Base-by-base conservation (phyloP, 2,329 filamentous ascomycete species). In the Fusarium sp. region DNA sequence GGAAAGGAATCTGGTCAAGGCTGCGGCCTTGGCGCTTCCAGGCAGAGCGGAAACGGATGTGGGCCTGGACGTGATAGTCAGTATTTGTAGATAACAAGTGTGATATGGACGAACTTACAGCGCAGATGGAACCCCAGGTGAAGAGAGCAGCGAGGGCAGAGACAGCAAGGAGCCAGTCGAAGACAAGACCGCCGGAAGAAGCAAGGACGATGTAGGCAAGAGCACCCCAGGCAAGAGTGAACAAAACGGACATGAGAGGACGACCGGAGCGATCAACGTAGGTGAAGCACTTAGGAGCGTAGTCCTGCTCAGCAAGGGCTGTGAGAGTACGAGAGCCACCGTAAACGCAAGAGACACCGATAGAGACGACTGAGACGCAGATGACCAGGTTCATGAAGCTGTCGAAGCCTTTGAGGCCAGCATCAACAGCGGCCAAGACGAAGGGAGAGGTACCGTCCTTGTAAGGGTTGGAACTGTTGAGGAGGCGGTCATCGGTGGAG, bases 81-180 rank as follows among this genome's bases (percentile, higher is more conserved):
- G 61, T 18, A 2, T 2, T 0, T 3, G 0, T 10, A 2, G 1
- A 12, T 4, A 0, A 15, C 0, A 20, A 2, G 4, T 6, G 9
- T 1, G 2, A 8, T 3, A 34, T 13, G 13, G 41, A 11, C 0
- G 8, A 4, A 30, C 49, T 13, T 33, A 74, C 73, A 16, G 63
- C 86, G 75, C 88, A 90, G 71, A 91, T 89, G 45, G 85, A 88
- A 23, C 83, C 87, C 89, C 89, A 91, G 16, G 88, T 87, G 77
- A 90, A 91, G 44, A 91, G 83, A 26, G 87, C 84, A 13, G 85
- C 85, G 3, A 91, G 83, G 55, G 87, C 89, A 4, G 88, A 90
- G 13, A 91, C 80, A 8, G 89, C 86, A 28, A 88, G 83, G 3
- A 91, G 84, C 89, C 89, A 91, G 66, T 86, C 83, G 56, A 91